Base-by-base conservation (phyloP, 2,329 filamentous ascomycete species). In the Diplodia scrobiculata region DNA sequence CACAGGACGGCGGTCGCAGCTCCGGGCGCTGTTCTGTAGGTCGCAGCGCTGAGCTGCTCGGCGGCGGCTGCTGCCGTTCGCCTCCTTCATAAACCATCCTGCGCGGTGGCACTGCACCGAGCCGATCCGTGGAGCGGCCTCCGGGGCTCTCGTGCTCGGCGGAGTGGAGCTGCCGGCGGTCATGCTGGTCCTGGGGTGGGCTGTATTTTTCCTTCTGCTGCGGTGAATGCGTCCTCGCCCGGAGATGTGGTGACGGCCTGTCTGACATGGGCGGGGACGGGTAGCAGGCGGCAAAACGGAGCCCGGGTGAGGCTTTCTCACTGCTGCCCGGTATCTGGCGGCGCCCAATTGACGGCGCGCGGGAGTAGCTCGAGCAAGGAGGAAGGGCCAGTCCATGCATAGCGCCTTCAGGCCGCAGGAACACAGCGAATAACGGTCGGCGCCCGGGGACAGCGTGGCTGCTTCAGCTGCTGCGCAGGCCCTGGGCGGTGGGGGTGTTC, bases 201-300 rank as follows among this genome's bases (percentile, higher is more conserved):
- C 34, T 55, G 63, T 51, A 38, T 58, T 34, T 66, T 58, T 66
- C 63, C 53, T 66, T 66, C 63, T 66, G 63, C 63, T 65, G 63
- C 34, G 58, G 58, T 62, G 27, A 54, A 66, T 52, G 63, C 63
- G 65, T 45, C 50, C 55, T 60, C 54, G 65, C 48, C 47, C 75
- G 76, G 69, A 73, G 73, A 67, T 73, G 70, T 69, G 80, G 79
- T 68, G 80, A 81, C 66, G 79, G 79, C 71, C 80, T 77, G 75
- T 79, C 79, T 76, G 81, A 83, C 81, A 83, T 83, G 74, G 81
- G 81, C 74, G 81, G 80, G 71, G 80, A 82, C 67, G 79, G 80
- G 73, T 82, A 82, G 70, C 73, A 72, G 69, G 65, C 70, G 67
- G 74, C 74, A 51, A 19, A 50, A 59, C 25, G 32, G 52, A 50